These are phyloP conservation scores for Chloris gayana DNA, from an alignment of 176 grass and related monocot genomes.

Conservation along the genomic window DNA sequence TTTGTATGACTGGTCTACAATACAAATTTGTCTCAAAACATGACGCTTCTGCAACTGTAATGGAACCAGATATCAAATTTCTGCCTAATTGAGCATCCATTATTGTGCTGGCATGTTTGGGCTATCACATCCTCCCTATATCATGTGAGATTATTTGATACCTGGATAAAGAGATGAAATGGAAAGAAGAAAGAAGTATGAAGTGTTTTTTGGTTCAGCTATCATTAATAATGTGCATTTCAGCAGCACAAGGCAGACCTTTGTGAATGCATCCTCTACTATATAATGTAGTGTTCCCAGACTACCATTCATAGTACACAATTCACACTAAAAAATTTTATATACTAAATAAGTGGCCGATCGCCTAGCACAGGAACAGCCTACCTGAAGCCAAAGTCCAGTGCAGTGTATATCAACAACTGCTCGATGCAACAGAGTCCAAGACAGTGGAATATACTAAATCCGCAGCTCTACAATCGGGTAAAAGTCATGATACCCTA, in stretches of 20 bases:
- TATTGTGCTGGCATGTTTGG: background rate
- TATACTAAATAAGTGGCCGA: background rate
- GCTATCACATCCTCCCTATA: background rate
- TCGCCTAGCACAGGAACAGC: background rate
- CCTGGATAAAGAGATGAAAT: too few species aligned
- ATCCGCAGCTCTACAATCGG: background rate
- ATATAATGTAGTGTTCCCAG: background rate
- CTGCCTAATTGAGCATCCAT: background rate
- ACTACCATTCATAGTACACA: background rate
- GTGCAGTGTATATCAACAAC: background rate
- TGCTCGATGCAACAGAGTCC: slow-evolving; percentile 5
- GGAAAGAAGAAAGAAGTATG: too few species aligned
- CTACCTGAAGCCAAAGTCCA: background rate
- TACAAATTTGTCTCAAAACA: background rate
- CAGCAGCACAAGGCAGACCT: background rate
- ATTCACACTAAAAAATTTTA: background rate
- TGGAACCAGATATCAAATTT: background rate
- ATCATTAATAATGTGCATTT: background rate
- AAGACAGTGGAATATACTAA: background rate
- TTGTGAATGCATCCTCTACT: background rate
- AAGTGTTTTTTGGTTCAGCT: background rate
- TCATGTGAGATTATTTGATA: too few species aligned
- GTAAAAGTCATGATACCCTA: background rate
- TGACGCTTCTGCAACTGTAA: background rate
- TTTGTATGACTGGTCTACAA: background rate